Evolutionary conservation across 352 stramenopile species (phyloP).

Genomic region (Globisporangium lucens): DNA sequence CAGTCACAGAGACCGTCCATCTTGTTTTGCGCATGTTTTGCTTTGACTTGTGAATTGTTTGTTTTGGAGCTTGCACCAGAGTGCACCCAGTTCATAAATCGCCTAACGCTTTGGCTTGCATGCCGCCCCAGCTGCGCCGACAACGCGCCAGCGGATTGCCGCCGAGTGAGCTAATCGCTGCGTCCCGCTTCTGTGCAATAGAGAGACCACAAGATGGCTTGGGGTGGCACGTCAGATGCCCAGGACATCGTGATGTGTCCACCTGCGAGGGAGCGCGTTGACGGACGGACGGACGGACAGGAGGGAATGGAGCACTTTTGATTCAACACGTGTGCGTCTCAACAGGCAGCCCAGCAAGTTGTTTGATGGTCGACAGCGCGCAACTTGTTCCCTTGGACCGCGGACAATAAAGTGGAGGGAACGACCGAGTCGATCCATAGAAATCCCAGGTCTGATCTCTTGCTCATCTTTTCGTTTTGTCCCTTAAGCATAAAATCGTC

Average conservation of each 20-base stretch:
- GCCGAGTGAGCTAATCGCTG: not conserved
- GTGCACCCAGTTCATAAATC: not conserved
- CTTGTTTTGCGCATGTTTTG: not conserved
- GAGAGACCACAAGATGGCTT: not conserved
- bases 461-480: too few relatives aligned
- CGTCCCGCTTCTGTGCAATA: not conserved
- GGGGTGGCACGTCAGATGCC: not conserved
- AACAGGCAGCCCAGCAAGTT: too few relatives aligned
- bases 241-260: not conserved
- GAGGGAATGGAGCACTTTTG: not conserved
- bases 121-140: not conserved
- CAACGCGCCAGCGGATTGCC: conserved; percentile 3
- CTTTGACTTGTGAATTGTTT: not conserved
- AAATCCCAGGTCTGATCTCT: not conserved
- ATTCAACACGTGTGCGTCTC: not conserved
- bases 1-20: not conserved
- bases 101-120: conserved; percentile 2
- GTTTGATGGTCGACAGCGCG: not conserved
- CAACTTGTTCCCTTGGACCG: conserved; percentile 4
- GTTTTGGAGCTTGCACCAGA: not conserved
- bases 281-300: not conserved
- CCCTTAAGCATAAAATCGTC: too few relatives aligned
- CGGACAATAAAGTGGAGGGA: conserved; percentile 7
- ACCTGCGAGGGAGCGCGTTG: conserved; percentile 2
- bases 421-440: not conserved